Base-by-base conservation (phyloP, 2,329 filamentous ascomycete species). In the Rachicladosporium sp. region DNA sequence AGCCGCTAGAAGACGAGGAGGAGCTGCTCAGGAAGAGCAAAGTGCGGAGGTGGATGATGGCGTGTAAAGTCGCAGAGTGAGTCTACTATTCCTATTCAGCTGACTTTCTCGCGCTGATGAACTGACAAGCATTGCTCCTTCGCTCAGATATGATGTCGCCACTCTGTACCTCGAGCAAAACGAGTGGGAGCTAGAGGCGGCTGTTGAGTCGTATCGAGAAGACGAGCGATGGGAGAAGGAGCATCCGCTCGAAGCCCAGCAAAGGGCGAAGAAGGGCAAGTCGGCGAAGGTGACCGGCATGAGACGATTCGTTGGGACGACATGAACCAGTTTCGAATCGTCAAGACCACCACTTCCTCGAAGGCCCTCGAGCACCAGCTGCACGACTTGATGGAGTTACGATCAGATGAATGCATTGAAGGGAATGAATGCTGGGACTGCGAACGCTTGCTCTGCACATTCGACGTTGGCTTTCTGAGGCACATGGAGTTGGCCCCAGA, bases 141-240 rank as follows among this genome's bases (percentile, higher is more conserved):
- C 41, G 31, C 49, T 56, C 46, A 74, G 71, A 50, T 78, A 78
- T 48, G 80, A 86, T 55, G 67, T 86, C 37, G 84, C 84, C 1
- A 57, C 82, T 21, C 57, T 88, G 12, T 91, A 91, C 57, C 68
- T 91, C 33, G 73, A 85, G 52, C 78, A 84, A 57, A 65, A 69
- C 13, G 68, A 69, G 6, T 85, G 82, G 57, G 70, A 86, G 49
- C 63, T 88, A 10, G 73, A 76, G 3, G 58, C 62, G 23, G 82
- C 83, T 0, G 70, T 82, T 5, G 67, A 72, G 30, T 67, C 71
- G 3, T 87, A 75, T 56, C 68, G 73, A 46, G 80, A 75, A 3
- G 84, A 91, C 46, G 82, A 87, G 56, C 68, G 67, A 38, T 89
- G 83, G 84, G 84, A 86, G 61, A 71, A 68, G 49, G 70, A 73